phyloP scores from a whole-genome alignment of 768 basidiomycete species.

The Collybia mongolica region DNA sequence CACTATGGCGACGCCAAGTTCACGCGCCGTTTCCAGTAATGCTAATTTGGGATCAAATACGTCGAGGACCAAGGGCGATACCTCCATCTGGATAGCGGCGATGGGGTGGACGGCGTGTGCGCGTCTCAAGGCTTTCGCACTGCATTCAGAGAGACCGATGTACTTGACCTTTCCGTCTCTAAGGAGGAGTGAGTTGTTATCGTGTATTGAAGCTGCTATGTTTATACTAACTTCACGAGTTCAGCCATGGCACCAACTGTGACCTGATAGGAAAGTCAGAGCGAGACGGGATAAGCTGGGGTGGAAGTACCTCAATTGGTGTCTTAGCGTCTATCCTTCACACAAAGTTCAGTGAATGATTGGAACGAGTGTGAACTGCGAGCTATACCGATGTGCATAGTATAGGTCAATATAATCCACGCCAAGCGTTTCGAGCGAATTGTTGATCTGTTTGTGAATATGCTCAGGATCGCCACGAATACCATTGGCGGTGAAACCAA shows the following conservation, averaged over 20 bases:
- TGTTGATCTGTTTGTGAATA: conserved; percentile 29
- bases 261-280: conserved; percentile 11
- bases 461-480: conserved; percentile 35
- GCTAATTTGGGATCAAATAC: conserved; percentile 37
- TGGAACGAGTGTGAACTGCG: background rate
- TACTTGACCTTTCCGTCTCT: conserved; percentile 44
- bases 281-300: conserved; percentile 1
- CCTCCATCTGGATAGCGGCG: conserved; percentile 43
- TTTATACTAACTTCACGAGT: conserved; percentile 30
- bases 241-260: conserved; percentile 34
- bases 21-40: conserved; percentile 37
- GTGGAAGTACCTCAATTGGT: conserved; percentile 22
- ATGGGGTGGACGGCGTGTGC: conserved; percentile 47
- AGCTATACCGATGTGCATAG: conserved; percentile 33
- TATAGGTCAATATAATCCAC: conserved; percentile 36
- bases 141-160: conserved; percentile 52
- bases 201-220: conserved; percentile 8
- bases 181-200: background rate
- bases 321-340: conserved; percentile 19
- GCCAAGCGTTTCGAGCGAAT: conserved; percentile 30
- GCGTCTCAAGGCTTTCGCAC: conserved; percentile 42
- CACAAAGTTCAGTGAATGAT: background rate
- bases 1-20: conserved; percentile 43
- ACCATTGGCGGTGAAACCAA: conserved; percentile 28
- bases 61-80: conserved; percentile 40